Percentiles rank a stretch among this genome's conserved stretches.
These are phyloP conservation scores for Astragalus glycyphyllos DNA, from an alignment of 306 rosid genomes.

Conservation along the genomic window DNA sequence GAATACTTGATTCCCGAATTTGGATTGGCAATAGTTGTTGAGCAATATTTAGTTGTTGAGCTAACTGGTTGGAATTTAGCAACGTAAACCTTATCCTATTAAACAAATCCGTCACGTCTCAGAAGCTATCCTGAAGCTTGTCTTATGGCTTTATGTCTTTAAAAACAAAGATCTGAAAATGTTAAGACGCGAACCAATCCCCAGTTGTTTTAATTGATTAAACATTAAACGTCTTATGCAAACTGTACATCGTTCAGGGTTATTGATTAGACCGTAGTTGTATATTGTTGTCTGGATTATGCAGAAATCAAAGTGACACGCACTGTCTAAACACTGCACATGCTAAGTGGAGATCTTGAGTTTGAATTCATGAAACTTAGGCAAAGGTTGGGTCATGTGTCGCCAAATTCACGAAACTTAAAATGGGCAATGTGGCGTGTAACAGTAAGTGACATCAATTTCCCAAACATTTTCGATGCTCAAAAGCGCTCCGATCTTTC, in stretches of 20 bases:
- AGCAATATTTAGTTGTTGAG: no score
- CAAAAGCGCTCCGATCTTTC: not conserved
- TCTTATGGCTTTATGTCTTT: not conserved
- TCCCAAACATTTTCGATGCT: not conserved
- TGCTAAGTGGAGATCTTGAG: no score
- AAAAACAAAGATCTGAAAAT: not conserved
- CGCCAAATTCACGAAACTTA: not conserved
- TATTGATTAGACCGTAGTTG: not conserved
- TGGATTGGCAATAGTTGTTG: not conserved
- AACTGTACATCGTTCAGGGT: not conserved
- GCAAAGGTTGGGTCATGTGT: no score
- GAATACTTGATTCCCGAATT: not conserved
- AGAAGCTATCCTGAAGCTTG: not conserved
- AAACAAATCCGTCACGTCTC: not conserved
- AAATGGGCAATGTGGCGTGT: not conserved
- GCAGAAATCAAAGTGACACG: slow-evolving; percentile 7
- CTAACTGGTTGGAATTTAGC: not conserved
- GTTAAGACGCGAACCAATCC: not conserved
- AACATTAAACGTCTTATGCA: not conserved
- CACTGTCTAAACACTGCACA: no score
- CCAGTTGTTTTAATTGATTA: not conserved
- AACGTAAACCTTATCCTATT: not conserved
- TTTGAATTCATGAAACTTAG: no score
- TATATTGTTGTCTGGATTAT: not conserved
- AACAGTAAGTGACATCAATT: not conserved